Conservation (phyloP, 2,329 filamentous ascomycete genomes). For the Hypoxylon sp. region DNA sequence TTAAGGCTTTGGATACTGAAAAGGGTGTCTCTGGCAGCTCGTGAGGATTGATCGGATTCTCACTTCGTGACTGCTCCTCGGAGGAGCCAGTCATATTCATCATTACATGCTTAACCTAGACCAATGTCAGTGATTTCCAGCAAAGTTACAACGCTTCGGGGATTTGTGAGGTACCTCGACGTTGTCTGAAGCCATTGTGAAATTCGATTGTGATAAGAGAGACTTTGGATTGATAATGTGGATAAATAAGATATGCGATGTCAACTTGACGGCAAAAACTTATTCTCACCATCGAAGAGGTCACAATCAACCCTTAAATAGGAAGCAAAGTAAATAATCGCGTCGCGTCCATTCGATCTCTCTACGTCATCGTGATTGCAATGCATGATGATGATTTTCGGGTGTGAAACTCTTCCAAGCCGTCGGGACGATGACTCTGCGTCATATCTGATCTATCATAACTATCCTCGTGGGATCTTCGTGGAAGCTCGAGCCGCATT, state of each 20-base stretch:
- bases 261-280: too few relatives aligned
- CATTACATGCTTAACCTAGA: too few relatives aligned
- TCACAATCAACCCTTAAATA: constrained; percentile 2
- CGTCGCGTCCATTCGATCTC: constrained; percentile 1
- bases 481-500: background rate
- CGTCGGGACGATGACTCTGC: constrained; percentile 1
- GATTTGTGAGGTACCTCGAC: too few relatives aligned
- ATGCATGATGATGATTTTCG: constrained; percentile 1
- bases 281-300: background rate
- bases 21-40: constrained; percentile 14
- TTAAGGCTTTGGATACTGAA: constrained; percentile 19
- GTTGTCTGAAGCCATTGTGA: background rate
- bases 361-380: constrained; percentile 2
- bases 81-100: background rate
- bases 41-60: background rate
- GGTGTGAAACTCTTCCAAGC: constrained; percentile 6
- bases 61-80: background rate
- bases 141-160: too few relatives aligned
- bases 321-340: constrained; percentile 11
- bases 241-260: too few relatives aligned
- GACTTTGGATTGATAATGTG: background rate
- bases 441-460: constrained; percentile 6
- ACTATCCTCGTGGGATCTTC: constrained; percentile 2
- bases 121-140: too few relatives aligned
- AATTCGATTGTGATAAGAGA: background rate